These are phyloP conservation scores for Boletus rufocinnamomeus DNA, from an alignment of 768 basidiomycete genomes.

Conservation along the genomic window DNA sequence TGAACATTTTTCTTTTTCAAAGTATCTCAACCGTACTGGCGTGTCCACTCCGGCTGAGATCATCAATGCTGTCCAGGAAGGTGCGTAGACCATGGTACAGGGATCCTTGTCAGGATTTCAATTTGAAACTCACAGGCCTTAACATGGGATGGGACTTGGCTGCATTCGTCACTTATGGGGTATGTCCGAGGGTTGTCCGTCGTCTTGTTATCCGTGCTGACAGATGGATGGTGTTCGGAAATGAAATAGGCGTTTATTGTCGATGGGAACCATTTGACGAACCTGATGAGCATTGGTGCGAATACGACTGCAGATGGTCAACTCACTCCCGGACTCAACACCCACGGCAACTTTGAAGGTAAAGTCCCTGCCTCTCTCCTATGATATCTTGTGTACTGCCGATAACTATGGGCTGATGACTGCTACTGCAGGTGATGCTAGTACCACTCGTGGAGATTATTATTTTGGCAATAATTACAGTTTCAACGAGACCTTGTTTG, in stretches of 20 bases:
- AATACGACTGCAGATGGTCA: slow-evolving; percentile 18
- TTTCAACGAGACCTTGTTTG: slow-evolving; percentile 30
- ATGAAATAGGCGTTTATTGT: slow-evolving; percentile 25
- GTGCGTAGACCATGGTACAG: background rate
- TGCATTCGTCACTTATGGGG: slow-evolving; percentile 24
- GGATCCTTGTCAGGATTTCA: background rate
- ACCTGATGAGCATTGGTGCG: slow-evolving; percentile 30
- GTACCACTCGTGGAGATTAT: slow-evolving; percentile 26
- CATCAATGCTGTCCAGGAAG: slow-evolving; percentile 28
- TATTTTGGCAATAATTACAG: slow-evolving; percentile 29
- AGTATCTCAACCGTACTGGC: slow-evolving; percentile 24
- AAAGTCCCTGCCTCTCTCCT: background rate
- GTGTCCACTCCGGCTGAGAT: slow-evolving; percentile 28
- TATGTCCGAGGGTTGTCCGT: background rate
- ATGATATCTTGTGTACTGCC: background rate
- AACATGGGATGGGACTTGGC: slow-evolving; percentile 30
- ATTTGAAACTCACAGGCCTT: slow-evolving; percentile 13
- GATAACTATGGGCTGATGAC: background rate
- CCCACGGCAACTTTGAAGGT: slow-evolving; percentile 30
- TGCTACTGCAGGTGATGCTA: slow-evolving; percentile 22
- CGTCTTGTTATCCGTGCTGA: background rate
- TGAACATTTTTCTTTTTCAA: background rate
- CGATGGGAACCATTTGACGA: slow-evolving; percentile 31
- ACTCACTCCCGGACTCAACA: slow-evolving; percentile 22
- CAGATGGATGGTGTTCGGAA: background rate